Percentiles rank a stretch among this genome's conserved stretches.
Conservation (phyloP, 495 filamentous ascomycete species). For the Aspergillus heteromorphus region DNA sequence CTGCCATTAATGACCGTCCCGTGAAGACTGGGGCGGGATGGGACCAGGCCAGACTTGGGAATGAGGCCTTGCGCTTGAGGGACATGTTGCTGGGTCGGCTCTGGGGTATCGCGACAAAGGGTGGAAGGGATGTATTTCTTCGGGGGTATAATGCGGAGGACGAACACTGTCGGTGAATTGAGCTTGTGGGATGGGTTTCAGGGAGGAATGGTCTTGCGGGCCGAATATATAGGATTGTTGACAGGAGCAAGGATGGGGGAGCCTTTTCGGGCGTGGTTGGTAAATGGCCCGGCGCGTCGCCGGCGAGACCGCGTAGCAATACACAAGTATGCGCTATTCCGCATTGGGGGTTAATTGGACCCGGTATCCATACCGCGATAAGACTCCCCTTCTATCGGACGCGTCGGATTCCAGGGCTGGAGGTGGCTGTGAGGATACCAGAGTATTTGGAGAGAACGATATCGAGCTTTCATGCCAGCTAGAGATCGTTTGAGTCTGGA, state of each 20-base stretch:
- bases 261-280: constrained; percentile 10
- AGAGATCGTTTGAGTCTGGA: too few species aligned
- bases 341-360: constrained; percentile 19
- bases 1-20: constrained; percentile 16
- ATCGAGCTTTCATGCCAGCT: too few species aligned
- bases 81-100: constrained; percentile 28
- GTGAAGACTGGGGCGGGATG: constrained; percentile 24
- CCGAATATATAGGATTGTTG: not conserved
- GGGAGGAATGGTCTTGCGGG: not conserved
- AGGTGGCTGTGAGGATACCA: too few species aligned
- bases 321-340: constrained; percentile 18
- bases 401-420: too few species aligned
- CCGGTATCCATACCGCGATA: not conserved
- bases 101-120: not conserved
- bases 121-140: not conserved
- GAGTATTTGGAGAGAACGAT: too few species aligned
- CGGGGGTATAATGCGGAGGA: not conserved
- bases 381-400: too few species aligned
- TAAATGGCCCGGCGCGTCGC: not conserved
- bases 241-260: not conserved
- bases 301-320: constrained; percentile 5
- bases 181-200: not conserved
- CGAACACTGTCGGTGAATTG: not conserved
- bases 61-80: constrained; percentile 49
- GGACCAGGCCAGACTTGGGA: constrained; percentile 28